A percentile compares a stretch with the other conserved stretches of the same genome.
Conservation (phyloP, 768 basidiomycete species). For the Trametes sanguinea region DNA sequence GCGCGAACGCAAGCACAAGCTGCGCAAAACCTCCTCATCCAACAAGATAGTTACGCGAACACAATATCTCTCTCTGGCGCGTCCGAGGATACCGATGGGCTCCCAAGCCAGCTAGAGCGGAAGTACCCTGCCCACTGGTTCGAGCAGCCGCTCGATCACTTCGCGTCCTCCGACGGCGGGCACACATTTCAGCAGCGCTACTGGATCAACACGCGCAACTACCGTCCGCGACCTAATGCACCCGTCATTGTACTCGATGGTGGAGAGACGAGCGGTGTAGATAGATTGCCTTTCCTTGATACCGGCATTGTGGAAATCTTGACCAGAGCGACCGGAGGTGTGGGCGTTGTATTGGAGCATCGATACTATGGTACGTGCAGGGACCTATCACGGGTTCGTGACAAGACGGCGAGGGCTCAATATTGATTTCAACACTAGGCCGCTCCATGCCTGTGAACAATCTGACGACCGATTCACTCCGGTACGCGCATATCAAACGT, state of each 20-base stretch:
- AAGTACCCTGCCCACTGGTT: conserved; percentile 71
- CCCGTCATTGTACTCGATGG: conserved; percentile 93
- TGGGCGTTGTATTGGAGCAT: conserved; percentile 91
- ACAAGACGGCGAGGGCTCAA: too few species aligned
- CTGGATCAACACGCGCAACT: conserved; percentile 88
- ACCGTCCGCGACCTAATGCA: conserved; percentile 64
- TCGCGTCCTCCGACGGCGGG: conserved; percentile 42
- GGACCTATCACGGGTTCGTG: background rate
- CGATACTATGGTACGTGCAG: conserved; percentile 38
- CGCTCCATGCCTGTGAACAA: conserved; percentile 73
- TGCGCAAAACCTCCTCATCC: conserved; percentile 1
- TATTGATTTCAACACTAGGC: conserved; percentile 41
- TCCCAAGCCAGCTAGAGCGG: background rate
- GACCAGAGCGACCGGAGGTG: conserved; percentile 79
- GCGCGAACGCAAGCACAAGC: background rate
- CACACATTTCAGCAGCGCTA: conserved; percentile 85
- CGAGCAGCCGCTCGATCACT: conserved; percentile 85
- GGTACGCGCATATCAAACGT: conserved; percentile 42
- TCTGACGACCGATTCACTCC: conserved; percentile 79
- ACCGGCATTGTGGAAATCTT: conserved; percentile 82
- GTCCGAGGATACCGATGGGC: background rate
- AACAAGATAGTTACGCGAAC: background rate
- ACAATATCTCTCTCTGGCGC: background rate
- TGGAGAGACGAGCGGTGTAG: conserved; percentile 87
- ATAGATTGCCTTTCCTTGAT: conserved; percentile 49